phyloP scores from a whole-genome alignment of 441 rosid genomes.

The Hura crepitans region DNA sequence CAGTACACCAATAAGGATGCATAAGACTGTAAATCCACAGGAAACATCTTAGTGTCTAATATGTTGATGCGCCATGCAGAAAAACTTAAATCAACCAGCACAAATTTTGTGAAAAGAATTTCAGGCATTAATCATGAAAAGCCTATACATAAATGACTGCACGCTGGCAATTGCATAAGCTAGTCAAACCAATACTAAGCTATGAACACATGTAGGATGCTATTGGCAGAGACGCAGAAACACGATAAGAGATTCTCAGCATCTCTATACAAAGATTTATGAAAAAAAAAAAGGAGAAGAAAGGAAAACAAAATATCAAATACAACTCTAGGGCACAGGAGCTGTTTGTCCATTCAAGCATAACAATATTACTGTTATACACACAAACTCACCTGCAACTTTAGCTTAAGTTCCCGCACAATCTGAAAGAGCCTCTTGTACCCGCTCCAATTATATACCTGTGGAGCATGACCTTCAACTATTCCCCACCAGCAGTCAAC shows the following conservation, averaged over 20 bases:
- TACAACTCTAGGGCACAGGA: constrained; percentile 3
- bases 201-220: background rate
- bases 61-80: background rate
- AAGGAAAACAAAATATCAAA: background rate
- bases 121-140: background rate
- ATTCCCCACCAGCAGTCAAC: constrained; percentile 99
- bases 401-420: constrained; percentile 70
- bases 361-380: background rate
- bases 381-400: constrained; percentile 61
- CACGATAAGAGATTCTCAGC: background rate
- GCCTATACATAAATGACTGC: background rate
- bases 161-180: background rate
- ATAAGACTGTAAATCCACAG: background rate
- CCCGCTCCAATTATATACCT: constrained; percentile 88
- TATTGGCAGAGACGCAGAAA: background rate
- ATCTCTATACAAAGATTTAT: background rate
- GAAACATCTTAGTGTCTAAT: background rate
- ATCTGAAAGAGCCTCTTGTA: constrained; percentile 79
- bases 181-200: background rate
- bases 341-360: background rate
- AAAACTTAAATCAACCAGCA: background rate
- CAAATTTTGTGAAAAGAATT: background rate
- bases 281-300: background rate
- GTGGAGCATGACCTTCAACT: constrained; percentile 87
- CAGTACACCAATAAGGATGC: background rate